These are phyloP conservation scores for Torulaspora gathmanii DNA, from an alignment of 805 yeast species.

Conservation along the genomic window DNA sequence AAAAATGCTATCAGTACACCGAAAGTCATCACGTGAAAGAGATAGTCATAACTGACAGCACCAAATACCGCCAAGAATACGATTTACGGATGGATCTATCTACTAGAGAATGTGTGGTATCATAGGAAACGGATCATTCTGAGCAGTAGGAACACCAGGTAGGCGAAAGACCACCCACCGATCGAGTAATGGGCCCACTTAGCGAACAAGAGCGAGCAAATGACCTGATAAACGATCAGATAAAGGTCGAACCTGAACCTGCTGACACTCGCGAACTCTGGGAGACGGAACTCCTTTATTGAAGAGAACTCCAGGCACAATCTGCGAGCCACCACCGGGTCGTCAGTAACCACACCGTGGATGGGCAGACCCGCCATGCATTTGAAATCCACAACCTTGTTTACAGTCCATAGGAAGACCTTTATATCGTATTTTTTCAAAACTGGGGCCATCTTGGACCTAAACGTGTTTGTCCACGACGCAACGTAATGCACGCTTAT, in stretches of 20 bases:
- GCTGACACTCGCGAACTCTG: constrained; percentile 18
- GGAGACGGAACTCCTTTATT: constrained; percentile 13
- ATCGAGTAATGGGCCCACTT: constrained; percentile 27
- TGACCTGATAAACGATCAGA: constrained; percentile 18
- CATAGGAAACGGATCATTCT: constrained; percentile 19
- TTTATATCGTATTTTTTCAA: constrained; percentile 35
- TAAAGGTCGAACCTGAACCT: constrained; percentile 28
- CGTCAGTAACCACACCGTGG: constrained; percentile 33
- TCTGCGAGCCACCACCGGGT: constrained; percentile 24
- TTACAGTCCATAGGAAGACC: constrained; percentile 52
- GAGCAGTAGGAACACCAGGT: constrained; percentile 19
- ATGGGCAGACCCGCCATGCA: constrained; percentile 30
- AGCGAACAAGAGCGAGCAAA: constrained; percentile 20
- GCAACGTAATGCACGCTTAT: constrained; percentile 47
- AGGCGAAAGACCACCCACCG: constrained; percentile 24
- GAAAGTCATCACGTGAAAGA: constrained; percentile 1
- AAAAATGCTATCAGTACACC: constrained; percentile 2
- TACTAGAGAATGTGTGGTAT: neutral
- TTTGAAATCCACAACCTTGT: constrained; percentile 34
- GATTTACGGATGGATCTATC: neutral
- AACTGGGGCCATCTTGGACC: constrained; percentile 26
- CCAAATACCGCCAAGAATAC: neutral
- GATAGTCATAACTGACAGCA: neutral
- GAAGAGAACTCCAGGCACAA: constrained; percentile 10
- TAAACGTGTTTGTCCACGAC: constrained; percentile 43